Base-by-base conservation (phyloP, 1,284 basidiomycete genomes). In the Malassezia globosa region DNA sequence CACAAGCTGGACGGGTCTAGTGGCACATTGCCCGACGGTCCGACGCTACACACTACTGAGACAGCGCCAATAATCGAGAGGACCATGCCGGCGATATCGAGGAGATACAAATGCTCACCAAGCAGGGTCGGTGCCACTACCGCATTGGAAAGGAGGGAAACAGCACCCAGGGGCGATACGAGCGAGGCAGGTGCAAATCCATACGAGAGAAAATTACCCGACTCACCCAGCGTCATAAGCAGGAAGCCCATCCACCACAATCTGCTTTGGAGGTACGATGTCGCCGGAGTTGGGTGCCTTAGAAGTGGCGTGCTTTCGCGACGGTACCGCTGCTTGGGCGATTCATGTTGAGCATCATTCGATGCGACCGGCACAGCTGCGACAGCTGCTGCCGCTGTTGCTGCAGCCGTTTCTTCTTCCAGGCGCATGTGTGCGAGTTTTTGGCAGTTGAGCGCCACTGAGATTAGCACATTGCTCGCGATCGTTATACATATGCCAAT, bases 181-280 rank as follows among this genome's bases (percentile, higher is more conserved):
- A 95, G 77, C 18, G 84, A 87, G 7, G 90, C 89, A 3, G 92
- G 90, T 5, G 90, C 83, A 56, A 83, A 85, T 1, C 80, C 84
- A 59, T 87, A 95, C 1, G 85, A 84, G 21, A 70, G 51, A 55
- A 95, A 95, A 68, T 95, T 95, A 11, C 87, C 86, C 21, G 81
- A 73, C 75, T 97, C 92, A 13, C 92, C 92, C 10, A 94, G 55
- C 56, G 86, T 85, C 82, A 96, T 92, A 37, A 95, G 76, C 10
- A 80, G 63, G 55, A 96, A 83, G 0, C 92, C 92, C 6, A 80
- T 63, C 88, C 90, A 94, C 90, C 90, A 97, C 16, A 95, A 75
- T 72, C 90, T 59, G 59, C 58, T 61, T n/a, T 59, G 56, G 4
- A 69, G 58, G 41, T 61, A 69, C 39, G 55, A 46, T 14, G 34